Base-by-base conservation (phyloP, 1,139 yeast species). In the Suhomyces bokatorum region DNA sequence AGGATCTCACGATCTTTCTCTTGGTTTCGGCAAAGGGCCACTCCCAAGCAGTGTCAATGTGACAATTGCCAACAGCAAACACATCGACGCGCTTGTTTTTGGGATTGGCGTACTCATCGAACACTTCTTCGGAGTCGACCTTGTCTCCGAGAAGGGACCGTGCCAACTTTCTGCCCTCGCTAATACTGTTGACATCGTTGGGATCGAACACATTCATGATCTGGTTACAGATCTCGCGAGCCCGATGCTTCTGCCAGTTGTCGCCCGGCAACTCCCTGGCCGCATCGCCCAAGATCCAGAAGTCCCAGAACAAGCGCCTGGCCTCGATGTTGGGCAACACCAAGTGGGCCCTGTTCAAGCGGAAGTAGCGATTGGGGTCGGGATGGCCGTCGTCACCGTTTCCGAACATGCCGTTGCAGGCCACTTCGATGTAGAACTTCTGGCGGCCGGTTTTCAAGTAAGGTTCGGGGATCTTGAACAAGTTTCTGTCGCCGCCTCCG, bases 11-110 rank as follows among this genome's bases (percentile, higher is more conserved):
- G 48, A 91, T 81, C 60, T 90, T 90, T 48, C 97, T 78, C 56
- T 86, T 85, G 1, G 98, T 89, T 64, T 93, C 97, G 3, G 96
- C 97, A 73, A 85, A 91, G 11, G 97, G 98, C 99, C 99, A 93
- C 50, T 87, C 74, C 97, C 97, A 90, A 17, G 97, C 97, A 28
- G 98, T 91, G 61, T 93, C 99, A 56, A 93, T 93, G 64, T 93
- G 99, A 63, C 98, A 93, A 62, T 93, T 88, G 39, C 98, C 98
- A 51, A 93, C 77, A 6, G 89, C 96, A 61, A 73, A 85, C 8
- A 90, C 96, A 54, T 73, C 77, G 39, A 71, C 56, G 29, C 64
- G 52, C 13, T 49, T 64, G 44, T 52, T 48, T 33, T 55, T 50
- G 6, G 58, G 50, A 14, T 62, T 60, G 14, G 56, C 33, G 28